Evolutionary conservation across 148 eudicot genomes (phyloP), one percentile per base, ranked within the genome.

Genomic region (Chenopodium quinoa): DNA sequence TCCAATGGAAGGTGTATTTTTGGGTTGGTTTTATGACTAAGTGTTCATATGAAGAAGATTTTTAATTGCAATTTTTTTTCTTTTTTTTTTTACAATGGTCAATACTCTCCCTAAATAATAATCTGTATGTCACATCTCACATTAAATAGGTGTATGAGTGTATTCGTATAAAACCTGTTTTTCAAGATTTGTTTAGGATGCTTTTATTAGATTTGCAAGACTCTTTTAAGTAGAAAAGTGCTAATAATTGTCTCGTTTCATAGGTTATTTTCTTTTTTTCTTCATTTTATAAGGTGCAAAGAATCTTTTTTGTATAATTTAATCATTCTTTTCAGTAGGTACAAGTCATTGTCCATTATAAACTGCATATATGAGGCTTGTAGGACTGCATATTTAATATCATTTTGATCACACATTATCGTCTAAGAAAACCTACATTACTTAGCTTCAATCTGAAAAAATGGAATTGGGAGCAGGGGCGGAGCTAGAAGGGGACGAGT

Each of bases 381-480:
- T 66, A 66, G 71, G 44, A 29, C 71, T 23, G 12, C 12, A 66
- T 2, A 10, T 12, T 27, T 34, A 66, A 1, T 3, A 23, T 3
- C 9, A 11, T n/a, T 7, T 65, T 65, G 31, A 9, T 25, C 23
- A 65, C 69, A 65, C 44, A 40, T 65, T 25, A 65, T 65, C 22
- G 11, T 13, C 71, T 66, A 25, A 66, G 17, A 1, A 66, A 29
- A 66, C 11, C 14, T 37, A 29, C 71, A 66, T 66, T 27, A 40
- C 44, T 40, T 40, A 0, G 44, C 44, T 40, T 40, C 44, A 40
- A 27, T 27, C 34, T 11, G 5, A 2, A 66, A 27, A 29, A 34
- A 34, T 70, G 73, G 73, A 70, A 70, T 37, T 70, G 22, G 48
- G 47, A 70, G 37, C 73, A 17, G n/a, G n/a, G n/a, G n/a, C n/a